phyloP scores from a whole-genome alignment of 208 protist species.

The Leishmania mexicana region DNA sequence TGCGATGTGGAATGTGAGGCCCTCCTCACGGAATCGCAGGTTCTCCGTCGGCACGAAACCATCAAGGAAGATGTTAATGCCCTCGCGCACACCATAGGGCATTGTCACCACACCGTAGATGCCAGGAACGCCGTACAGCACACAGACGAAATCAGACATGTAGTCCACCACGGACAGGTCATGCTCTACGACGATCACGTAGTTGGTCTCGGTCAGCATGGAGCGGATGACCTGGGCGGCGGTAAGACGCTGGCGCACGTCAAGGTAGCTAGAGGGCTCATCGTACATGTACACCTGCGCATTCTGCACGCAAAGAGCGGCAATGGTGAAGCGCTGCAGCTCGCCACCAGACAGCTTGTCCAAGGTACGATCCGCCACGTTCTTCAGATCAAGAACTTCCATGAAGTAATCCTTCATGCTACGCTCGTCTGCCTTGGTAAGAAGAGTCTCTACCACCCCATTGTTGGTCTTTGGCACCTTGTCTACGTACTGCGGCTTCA shows the following conservation, averaged over 20 bases:
- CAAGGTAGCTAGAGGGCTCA: conserved; percentile 99
- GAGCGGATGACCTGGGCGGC: conserved; percentile 97
- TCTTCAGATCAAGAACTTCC: conserved; percentile 92
- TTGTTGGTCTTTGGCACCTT: conserved; percentile 98
- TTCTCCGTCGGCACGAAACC: conserved; percentile 99
- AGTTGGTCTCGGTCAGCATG: conserved; percentile 93
- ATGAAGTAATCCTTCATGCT: conserved; percentile 85
- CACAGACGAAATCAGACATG: conserved; percentile 99
- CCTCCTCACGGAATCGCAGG: conserved; percentile 98
- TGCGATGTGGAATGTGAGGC: conserved; percentile 96
- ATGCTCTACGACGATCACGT: conserved; percentile 99
- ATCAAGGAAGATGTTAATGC: conserved; percentile 99
- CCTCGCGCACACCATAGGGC: conserved; percentile 99
- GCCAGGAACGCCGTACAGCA: conserved; percentile 99
- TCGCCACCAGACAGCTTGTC: conserved; percentile 99
- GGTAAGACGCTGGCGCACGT: conserved; percentile 99
- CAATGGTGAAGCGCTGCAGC: conserved; percentile 99
- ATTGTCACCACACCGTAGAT: conserved; percentile 99
- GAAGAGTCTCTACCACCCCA: conserved; percentile 93
- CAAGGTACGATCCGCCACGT: conserved; percentile 94
- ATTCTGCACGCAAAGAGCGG: conserved; percentile 87
- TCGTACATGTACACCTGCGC: conserved; percentile 99
- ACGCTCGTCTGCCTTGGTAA: conserved; percentile 93
- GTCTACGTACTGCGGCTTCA: conserved; percentile 99
- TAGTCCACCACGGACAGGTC: conserved; percentile 99